phyloP scores from a whole-genome alignment of 768 basidiomycete genomes.

The Phallus indusiatus region DNA sequence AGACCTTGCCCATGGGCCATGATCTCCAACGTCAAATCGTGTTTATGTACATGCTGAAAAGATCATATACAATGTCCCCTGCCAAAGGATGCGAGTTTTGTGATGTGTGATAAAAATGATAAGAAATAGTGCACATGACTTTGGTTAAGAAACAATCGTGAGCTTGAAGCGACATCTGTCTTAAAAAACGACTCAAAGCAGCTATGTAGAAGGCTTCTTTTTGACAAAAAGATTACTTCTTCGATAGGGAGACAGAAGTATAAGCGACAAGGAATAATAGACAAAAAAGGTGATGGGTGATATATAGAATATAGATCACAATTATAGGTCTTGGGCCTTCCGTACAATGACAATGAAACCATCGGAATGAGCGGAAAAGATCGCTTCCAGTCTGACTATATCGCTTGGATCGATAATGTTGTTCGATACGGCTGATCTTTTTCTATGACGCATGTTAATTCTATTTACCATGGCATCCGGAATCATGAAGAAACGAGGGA shows the following conservation, averaged over 20 bases:
- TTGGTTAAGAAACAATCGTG: background rate
- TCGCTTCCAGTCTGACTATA: conserved; percentile 50
- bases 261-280: background rate
- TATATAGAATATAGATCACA: background rate
- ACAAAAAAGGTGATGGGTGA: background rate
- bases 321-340: conserved; percentile 20
- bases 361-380: conserved; percentile 81
- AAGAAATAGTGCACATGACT: background rate
- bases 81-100: background rate
- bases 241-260: background rate
- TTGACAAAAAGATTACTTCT: background rate
- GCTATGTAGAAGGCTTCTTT: background rate
- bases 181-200: background rate
- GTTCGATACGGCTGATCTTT: background rate
- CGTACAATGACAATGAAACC: conserved; percentile 75
- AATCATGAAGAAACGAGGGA: background rate
- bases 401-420: background rate
- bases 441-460: background rate
- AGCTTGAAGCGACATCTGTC: background rate
- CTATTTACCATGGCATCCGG: background rate
- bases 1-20: too few species aligned
- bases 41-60: background rate
- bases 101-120: background rate
- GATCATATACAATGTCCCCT: background rate
- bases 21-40: too few species aligned